Conservation (phyloP, 306 rosid species). For the Inga laurina region DNA sequence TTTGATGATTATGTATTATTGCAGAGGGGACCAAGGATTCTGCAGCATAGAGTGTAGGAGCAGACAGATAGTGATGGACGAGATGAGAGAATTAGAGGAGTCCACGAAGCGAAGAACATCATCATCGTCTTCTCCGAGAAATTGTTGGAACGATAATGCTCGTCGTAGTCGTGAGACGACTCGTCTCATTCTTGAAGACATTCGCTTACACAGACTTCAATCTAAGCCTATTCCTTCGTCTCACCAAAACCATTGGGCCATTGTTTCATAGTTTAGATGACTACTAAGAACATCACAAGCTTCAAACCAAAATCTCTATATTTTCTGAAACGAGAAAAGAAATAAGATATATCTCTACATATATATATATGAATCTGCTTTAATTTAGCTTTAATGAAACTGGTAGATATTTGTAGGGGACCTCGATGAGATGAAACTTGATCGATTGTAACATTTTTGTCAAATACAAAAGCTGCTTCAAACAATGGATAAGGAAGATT, state of each 20-base stretch:
- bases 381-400: neutral
- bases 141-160: constrained; percentile 37
- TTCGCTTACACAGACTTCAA: constrained; percentile 42
- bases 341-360: neutral
- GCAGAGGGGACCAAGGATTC: constrained; percentile 27
- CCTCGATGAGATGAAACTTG: neutral
- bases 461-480: neutral
- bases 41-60: constrained; percentile 29
- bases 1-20: neutral
- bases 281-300: neutral
- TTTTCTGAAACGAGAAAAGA: neutral
- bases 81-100: constrained; percentile 8
- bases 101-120: neutral
- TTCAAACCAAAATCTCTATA: neutral
- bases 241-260: constrained; percentile 23
- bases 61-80: constrained; percentile 20
- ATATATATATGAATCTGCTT: neutral
- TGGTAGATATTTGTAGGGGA: neutral
- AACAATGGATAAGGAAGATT: constrained; percentile 21
- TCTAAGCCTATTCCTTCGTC: constrained; percentile 22
- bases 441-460: neutral
- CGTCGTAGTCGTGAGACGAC: constrained; percentile 34
- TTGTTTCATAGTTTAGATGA: constrained; percentile 3
- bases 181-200: constrained; percentile 43
- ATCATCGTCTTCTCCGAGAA: constrained; percentile 4